Conservation (phyloP, 108 stramenopile species). For the Nitzschia palea region DNA sequence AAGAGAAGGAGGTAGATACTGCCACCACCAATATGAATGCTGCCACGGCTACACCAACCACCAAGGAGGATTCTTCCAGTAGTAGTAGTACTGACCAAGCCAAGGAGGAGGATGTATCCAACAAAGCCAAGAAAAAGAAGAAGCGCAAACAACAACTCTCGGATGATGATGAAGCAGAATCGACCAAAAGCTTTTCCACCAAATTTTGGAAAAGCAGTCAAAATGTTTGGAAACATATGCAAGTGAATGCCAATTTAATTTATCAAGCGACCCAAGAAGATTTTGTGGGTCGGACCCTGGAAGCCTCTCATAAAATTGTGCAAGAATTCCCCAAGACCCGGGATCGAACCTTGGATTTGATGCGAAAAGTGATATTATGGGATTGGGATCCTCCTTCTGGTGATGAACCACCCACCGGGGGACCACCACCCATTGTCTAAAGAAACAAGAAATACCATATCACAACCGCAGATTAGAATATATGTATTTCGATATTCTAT, state of each 20-base stretch:
- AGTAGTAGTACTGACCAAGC: background rate
- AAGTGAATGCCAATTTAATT: constrained; percentile 32
- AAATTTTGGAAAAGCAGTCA: constrained; percentile 6
- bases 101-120: background rate
- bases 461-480: no score
- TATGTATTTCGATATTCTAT: no score
- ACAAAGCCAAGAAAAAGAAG: background rate
- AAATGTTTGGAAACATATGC: constrained; percentile 31
- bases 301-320: constrained; percentile 20
- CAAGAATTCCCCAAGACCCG: constrained; percentile 33
- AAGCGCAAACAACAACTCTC: background rate
- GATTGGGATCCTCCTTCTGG: constrained; percentile 1
- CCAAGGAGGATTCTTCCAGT: no score
- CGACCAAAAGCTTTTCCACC: background rate
- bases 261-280: constrained; percentile 33
- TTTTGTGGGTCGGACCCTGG: constrained; percentile 24
- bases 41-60: no score
- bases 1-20: background rate
- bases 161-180: background rate
- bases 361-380: constrained; percentile 21
- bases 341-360: constrained; percentile 28
- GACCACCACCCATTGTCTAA: no score
- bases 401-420: background rate
- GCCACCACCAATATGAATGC: background rate
- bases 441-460: no score